Conservation (phyloP, 768 basidiomycete genomes). For the Pisolithus tinctorius region DNA sequence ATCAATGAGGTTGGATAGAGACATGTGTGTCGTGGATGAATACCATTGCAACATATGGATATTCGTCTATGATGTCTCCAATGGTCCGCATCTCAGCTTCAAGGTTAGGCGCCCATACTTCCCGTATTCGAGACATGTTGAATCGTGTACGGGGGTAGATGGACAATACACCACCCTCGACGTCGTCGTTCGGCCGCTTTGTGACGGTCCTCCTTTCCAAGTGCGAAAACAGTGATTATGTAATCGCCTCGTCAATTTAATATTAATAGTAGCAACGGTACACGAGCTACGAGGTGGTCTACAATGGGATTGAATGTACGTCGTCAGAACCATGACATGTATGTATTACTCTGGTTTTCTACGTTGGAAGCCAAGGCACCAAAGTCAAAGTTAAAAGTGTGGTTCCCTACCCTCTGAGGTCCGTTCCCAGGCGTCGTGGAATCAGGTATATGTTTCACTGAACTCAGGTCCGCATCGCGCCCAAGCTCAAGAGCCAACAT, state of each 20-base stretch:
- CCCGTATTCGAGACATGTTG: slow-evolving; percentile 78
- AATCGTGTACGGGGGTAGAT: slow-evolving; percentile 1
- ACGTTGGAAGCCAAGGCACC: slow-evolving; percentile 50
- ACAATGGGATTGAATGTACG: not conserved
- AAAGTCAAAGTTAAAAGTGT: slow-evolving; percentile 56
- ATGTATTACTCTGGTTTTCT: slow-evolving; percentile 48
- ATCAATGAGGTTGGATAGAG: slow-evolving; percentile 4
- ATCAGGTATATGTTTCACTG: slow-evolving; percentile 14
- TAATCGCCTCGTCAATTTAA: slow-evolving; percentile 11
- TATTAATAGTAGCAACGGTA: not conserved
- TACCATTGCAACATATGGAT: slow-evolving; percentile 95
- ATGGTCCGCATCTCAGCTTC: slow-evolving; percentile 89
- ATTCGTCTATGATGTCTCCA: slow-evolving; percentile 80
- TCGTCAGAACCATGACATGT: slow-evolving; percentile 62
- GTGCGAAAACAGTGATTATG: slow-evolving; percentile 11
- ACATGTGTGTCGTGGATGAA: slow-evolving; percentile 24
- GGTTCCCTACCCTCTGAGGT: slow-evolving; percentile 40
- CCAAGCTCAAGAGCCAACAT: slow-evolving; percentile 27
- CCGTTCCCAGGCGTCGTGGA: slow-evolving; percentile 16
- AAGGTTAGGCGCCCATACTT: slow-evolving; percentile 94
- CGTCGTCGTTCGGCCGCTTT: too few relatives aligned
- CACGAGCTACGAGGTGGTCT: not conserved
- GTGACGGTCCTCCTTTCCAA: too few relatives aligned
- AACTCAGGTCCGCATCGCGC: slow-evolving; percentile 19
- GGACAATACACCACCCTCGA: not conserved